Conservation (phyloP, 108 stramenopile genomes). For the Pseudonitzschia multistriata region DNA sequence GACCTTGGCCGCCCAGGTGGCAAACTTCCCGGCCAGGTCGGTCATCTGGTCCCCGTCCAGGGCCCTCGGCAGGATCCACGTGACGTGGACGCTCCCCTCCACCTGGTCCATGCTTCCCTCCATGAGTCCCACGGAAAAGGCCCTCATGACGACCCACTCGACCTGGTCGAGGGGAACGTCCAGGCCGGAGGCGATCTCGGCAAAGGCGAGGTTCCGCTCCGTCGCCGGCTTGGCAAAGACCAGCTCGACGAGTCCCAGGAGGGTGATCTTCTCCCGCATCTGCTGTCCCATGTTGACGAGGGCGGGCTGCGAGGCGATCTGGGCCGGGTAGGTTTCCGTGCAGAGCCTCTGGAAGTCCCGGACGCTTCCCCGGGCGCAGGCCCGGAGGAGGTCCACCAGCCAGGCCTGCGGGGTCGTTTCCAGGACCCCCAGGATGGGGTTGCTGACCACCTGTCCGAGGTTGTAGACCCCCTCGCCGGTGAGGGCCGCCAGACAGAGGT, state of each 20-base stretch:
- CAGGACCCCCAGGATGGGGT: constrained; percentile 76
- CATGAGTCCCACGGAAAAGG: constrained; percentile 90
- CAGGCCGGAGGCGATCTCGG: constrained; percentile 76
- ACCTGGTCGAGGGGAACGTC: constrained; percentile 88
- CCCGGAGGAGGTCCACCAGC: constrained; percentile 84
- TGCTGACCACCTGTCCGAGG: constrained; percentile 92
- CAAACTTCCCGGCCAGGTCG: constrained; percentile 79
- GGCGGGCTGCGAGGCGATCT: constrained; percentile 84
- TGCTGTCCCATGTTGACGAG: constrained; percentile 73
- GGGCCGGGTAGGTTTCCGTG: constrained; percentile 45
- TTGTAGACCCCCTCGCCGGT: constrained; percentile 97
- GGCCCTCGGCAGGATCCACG: constrained; percentile 98
- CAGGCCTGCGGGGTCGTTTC: constrained; percentile 71
- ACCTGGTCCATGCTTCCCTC: constrained; percentile 89
- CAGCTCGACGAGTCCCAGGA: constrained; percentile 92
- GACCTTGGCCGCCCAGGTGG: constrained; percentile 81
- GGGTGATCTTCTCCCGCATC: constrained; percentile 93
- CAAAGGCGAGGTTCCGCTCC: constrained; percentile 88
- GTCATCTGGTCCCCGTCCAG: constrained; percentile 78
- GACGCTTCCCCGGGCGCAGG: constrained; percentile 89
- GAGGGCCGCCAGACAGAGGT: constrained; percentile 92
- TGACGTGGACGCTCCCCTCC: constrained; percentile 79
- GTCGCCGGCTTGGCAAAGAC: constrained; percentile 88
- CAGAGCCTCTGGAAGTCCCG: constrained; percentile 64
- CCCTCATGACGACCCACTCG: constrained; percentile 98